A percentile compares a stretch with the other conserved stretches of the same genome.
Conservation (phyloP, 2,329 filamentous ascomycete genomes). For the Stylonectria norvegica region DNA sequence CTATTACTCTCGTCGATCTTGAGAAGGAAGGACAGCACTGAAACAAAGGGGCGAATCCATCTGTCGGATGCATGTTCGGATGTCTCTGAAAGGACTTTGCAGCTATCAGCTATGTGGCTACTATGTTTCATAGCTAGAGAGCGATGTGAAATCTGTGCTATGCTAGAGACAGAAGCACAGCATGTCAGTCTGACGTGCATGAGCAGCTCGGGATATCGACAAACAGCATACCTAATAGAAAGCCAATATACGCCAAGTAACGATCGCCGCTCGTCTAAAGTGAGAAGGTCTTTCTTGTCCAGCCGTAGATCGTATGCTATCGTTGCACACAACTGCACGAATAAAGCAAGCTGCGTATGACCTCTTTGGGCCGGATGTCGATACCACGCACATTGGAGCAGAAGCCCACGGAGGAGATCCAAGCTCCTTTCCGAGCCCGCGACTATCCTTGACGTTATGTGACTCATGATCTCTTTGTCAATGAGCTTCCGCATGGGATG, state of each 20-base stretch:
- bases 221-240: not conserved
- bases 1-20: conserved; percentile 2
- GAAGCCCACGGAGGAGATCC: conserved; percentile 6
- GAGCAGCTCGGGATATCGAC: not conserved
- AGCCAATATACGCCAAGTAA: conserved; percentile 9
- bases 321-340: conserved; percentile 3
- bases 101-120: conserved; percentile 6
- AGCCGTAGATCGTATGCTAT: conserved; percentile 7
- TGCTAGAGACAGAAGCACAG: not conserved
- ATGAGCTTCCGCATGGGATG: conserved; percentile 5
- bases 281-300: not conserved
- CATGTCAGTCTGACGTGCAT: not conserved
- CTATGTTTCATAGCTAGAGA: conserved; percentile 1
- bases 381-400: conserved; percentile 9
- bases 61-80: conserved; percentile 9
- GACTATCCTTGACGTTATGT: conserved; percentile 8
- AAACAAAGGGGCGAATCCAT: conserved; percentile 6
- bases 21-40: conserved; percentile 2
- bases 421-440: conserved; percentile 10
- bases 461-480: conserved; percentile 8
- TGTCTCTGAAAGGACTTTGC: conserved; percentile 2
- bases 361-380: conserved; percentile 7
- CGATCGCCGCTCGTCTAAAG: conserved; percentile 6
- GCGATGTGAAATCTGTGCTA: not conserved
- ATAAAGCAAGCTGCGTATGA: conserved; percentile 7